Evolutionary conservation across 2,329 filamentous ascomycete genomes (phyloP), one percentile per base, ranked within the genome.

Genomic region (Hirsutella rhossiliensis): DNA sequence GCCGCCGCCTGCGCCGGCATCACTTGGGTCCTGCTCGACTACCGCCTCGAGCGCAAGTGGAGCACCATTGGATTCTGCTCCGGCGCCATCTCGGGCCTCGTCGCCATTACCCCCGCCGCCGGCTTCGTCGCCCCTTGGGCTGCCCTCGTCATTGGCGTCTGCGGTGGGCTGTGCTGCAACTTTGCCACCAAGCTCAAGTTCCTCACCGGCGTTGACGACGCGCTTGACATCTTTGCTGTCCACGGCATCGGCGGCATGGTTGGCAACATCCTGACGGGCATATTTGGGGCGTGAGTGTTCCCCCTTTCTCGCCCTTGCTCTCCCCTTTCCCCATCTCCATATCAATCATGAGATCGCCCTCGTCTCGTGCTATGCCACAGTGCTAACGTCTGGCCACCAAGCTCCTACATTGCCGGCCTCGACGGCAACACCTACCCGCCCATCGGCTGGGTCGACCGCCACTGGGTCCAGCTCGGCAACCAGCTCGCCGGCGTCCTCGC

Each of bases 1-100:
- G 82, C 89, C 39, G 89, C 89, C 18, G 86, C 80, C 32, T 77
- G 86, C 23, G 88, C 82, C 45, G 87, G 83, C 47, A 75, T 94
- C 47, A 85, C 83, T 48, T 94, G 87, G 88, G 82, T 82, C 56
- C 65, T 94, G 29, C 74, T 94, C 46, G 88, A 95, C 58, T 95
- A 92, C 66, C 80, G 87, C 43, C 78, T 95, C n/a, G 87, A 94
- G 68, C 78, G 74, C 59, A 95, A 94, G 67, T 96, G 87, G 86
- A 90, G 84, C 50, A 87, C 90, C 66, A 84, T 95, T 55, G 88
- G 87, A 39, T 89, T 89, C 84, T 92, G 87, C 72, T 92, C 87
- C 34, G 89, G 89, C 48, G 82, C 80, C 52, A 89, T 96, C 59
- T 83, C 85, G 27, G 86, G 87, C 43, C 78, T 95, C 19, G 88